Base-by-base conservation (phyloP, 2,329 filamentous ascomycete genomes). In the Fonsecaea pedrosoi region DNA sequence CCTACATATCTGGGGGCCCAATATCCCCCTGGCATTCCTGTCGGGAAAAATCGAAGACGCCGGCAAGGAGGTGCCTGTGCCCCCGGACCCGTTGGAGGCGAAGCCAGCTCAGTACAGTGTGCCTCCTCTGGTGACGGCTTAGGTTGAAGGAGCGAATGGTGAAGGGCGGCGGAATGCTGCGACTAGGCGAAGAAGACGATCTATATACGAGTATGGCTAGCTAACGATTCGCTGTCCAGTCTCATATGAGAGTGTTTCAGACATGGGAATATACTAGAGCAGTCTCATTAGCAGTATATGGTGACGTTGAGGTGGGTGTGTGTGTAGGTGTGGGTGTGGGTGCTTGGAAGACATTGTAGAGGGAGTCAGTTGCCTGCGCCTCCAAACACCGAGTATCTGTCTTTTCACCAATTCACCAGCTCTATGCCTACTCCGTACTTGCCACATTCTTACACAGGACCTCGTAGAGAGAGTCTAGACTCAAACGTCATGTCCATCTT, bases 1-100 rank as follows among this genome's bases (percentile, higher is more conserved):
- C 2, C 59, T 77, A 54, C 73, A 74, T 15, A 69, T 77, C 40
- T 77, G 76, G 77, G 76, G 76, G 0, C 75, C 76, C 1, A 73
- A 78, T 35, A 62, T 69, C 37, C 67, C 67, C 30, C 45, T 69
- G 35, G 67, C 60, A 1, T 69, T 69, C 15, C 6, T 62, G 35
- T 61, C 67, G n/a, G 67, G 64, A 2, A 63, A 57, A 42, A 64
- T 69, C 30, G 67, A 69, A 40, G 67, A 69, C 48, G 57, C 54
- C 10, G 67, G 67, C 18, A 69, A 67, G 35, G 58, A 60, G 34
- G 8, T 66, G 55, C 64, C 64, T 2, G 57, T 48, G 54, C 64
- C 67, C 4, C 67, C 67, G 2, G 64, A 66, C 42, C 60, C 60
- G 12, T 6, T 69, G 9, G 60, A 64, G 15, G 64, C 50, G 8